Evolutionary conservation across 75 land plant genomes (phyloP), one percentile per base, ranked within the genome.

Genomic region (Gnetum montanum): DNA sequence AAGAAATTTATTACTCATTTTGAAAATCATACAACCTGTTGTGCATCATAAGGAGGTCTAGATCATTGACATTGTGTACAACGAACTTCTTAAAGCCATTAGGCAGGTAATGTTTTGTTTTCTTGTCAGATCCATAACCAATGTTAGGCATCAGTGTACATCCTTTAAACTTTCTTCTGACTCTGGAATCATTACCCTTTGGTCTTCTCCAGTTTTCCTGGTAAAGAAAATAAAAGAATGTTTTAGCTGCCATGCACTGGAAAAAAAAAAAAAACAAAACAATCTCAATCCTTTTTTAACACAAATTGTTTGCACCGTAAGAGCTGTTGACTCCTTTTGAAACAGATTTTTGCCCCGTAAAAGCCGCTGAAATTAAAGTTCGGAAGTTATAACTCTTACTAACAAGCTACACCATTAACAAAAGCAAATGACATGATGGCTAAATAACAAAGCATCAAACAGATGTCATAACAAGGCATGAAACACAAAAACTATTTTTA

Each of bases 71-170:
- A 58, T 66, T 76, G 60, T 67, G 66, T 0, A 76, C 80, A 30
- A 76, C 31, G 30, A 76, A 73, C 71, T 76, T 76, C 47, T 61
- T 59, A 71, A 76, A 76, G 10, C 71, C 77, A 16, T 59, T 67
- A 0, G 80, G 78, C 37, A 76, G 62, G 34, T 66, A 58, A 16
- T 76, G 78, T 49, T 67, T 72, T 10, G 80, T 76, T 71, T 76
- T 76, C 67, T 76, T 76, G 78, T 76, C 66, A 22, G 77, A 72
- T 4, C 80, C 80, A 44, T 76, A 76, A 24, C 80, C 78, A 36
- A 76, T 76, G 57, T 76, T 76, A 34, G 80, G 80, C 80, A 76
- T 76, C 29, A 76, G 52, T 12, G 71, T 68, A 59, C 63, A 58
- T 29, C 80, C 80, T 65, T 76, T 76, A 37, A 73, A 76, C 57